Base-by-base conservation (phyloP, 441 rosid genomes). In the Pelargonium cotyledonis region DNA sequence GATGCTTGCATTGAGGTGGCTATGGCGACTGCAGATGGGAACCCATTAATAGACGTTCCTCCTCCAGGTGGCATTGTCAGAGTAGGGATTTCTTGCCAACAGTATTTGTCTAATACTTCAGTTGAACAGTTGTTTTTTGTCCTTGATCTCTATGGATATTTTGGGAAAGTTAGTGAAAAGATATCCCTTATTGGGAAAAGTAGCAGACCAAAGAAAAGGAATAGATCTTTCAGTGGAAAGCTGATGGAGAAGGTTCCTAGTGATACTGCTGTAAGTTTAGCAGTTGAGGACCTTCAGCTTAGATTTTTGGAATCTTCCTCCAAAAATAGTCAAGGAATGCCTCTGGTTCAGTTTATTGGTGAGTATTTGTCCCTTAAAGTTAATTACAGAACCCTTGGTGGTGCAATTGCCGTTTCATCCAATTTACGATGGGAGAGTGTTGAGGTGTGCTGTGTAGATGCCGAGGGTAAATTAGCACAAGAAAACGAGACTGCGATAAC, bases 51-150 rank as follows among this genome's bases (percentile, higher is more conserved):
- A 73, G 73, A 78, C 44, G 78, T 95, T 82, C 99, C 99, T 82
- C 99, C 99, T 77, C 98, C 97, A 43, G 97, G 97, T 75, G 98
- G 99, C 65, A 76, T 89, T 73, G 92, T 95, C 47, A 85, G 99
- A 75, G 73, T 90, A 65, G 97, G 97, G 68, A 82, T 95, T 76
- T 85, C 99, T 68, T 95, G 95, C 76, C 86, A 87, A 72, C 95
- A 86, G 29, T 95, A 82, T 85, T 78, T 86, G 65, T 95, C 98
- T 18, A 86, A 84, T 83, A 86, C 99, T 78, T 95, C 99, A 1
- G 93, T 95, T 71, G 99, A 92, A 77, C 99, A 95, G 82, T 80
- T 92, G 76, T 95, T 90, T 79, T 95, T 89, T 74, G 97, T 92
- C 70, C 82, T 95, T 76, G 96, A 90, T 80, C 88, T 95, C 58